Conservation (phyloP, 2,329 filamentous ascomycete species). For the Paecilomyces formosus region DNA sequence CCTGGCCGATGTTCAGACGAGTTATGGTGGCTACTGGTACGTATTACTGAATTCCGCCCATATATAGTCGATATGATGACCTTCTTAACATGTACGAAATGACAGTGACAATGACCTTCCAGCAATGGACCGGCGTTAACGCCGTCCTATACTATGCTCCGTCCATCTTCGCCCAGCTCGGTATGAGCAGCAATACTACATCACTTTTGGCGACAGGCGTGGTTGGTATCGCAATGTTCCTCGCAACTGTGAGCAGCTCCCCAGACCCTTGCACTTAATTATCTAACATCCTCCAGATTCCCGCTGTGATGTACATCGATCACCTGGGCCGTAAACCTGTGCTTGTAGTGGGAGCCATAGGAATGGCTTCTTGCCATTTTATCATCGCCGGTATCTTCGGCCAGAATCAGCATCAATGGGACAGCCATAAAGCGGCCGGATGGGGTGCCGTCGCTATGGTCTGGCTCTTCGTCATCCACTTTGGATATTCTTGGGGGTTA, state of each 20-base stretch:
- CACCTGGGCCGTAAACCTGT: conserved; percentile 23
- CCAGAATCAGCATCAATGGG: conserved; percentile 53
- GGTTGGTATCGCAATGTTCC: conserved; percentile 20
- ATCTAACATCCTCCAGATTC: conserved; percentile 13
- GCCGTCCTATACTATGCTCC: conserved; percentile 34
- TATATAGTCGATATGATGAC: conserved; percentile 33
- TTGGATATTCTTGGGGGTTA: conserved; percentile 62
- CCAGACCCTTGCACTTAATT: background rate
- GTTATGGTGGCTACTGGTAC: conserved; percentile 39
- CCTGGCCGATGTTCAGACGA: conserved; percentile 41
- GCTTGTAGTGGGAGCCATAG: conserved; percentile 47
- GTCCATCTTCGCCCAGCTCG: conserved; percentile 18
- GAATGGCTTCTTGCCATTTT: conserved; percentile 61
- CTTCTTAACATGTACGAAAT: conserved; percentile 54
- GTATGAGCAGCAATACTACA: conserved; percentile 17
- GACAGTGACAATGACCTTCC: conserved; percentile 37
- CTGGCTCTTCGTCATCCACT: conserved; percentile 66
- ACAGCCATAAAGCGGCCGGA: conserved; percentile 50
- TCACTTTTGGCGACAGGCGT: conserved; percentile 22
- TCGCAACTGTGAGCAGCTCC: conserved; percentile 9
- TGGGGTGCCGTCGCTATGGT: conserved; percentile 53
- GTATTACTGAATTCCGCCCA: background rate
- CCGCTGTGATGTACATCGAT: conserved; percentile 25
- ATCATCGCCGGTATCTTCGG: conserved; percentile 62
- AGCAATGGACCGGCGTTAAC: conserved; percentile 46